These are phyloP conservation scores for Lactuca sativa DNA, from an alignment of 129 eudicot species.

Conservation along the genomic window DNA sequence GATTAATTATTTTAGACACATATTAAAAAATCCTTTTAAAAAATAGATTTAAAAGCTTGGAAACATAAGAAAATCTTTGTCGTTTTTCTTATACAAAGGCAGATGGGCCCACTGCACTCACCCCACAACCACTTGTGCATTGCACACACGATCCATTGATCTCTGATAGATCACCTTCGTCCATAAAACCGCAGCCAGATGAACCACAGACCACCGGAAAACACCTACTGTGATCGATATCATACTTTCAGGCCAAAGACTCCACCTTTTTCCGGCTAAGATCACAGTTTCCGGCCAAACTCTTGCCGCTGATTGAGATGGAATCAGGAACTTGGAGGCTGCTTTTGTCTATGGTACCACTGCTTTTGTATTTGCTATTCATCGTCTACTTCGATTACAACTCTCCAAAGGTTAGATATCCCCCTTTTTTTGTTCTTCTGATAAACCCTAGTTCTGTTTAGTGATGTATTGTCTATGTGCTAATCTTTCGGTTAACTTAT, in stretches of 20 bases:
- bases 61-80: not conserved
- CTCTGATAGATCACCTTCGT: not conserved
- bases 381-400: slow-evolving; percentile 3
- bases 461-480: not conserved
- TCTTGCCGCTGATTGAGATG: slow-evolving; percentile 19
- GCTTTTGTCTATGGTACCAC: slow-evolving; percentile 27
- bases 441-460: slow-evolving; percentile 9
- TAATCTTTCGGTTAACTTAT: not conserved
- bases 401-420: slow-evolving; percentile 24
- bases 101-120: not conserved
- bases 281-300: slow-evolving; percentile 11
- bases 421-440: not conserved
- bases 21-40: too few relatives aligned
- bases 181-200: slow-evolving; percentile 16
- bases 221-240: not conserved
- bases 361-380: slow-evolving; percentile 19
- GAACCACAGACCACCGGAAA: not conserved
- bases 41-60: not conserved
- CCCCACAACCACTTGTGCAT: slow-evolving; percentile 21
- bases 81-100: slow-evolving; percentile 1
- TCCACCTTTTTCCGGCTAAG: slow-evolving; percentile 4
- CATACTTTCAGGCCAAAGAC: not conserved
- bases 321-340: slow-evolving; percentile 34
- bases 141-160: not conserved
- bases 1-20: too few relatives aligned